phyloP scores from a whole-genome alignment of 306 rosid genomes.

The Prunus mongolica region DNA sequence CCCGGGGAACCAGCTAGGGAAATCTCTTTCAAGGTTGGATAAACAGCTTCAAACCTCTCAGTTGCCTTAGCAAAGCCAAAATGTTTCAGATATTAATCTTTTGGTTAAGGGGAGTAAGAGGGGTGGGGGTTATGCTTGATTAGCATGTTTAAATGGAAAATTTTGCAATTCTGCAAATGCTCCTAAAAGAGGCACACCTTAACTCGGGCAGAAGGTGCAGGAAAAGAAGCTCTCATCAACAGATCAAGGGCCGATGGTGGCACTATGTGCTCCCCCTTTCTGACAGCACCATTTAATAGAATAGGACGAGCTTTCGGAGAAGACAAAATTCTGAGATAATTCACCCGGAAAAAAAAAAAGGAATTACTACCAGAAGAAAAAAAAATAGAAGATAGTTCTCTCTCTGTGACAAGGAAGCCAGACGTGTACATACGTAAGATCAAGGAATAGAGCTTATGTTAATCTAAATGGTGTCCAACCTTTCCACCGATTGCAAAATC shows the following conservation, averaged over 20 bases:
- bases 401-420: constrained; percentile 16
- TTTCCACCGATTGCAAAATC: constrained; percentile 84
- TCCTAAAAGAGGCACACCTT: constrained; percentile 46
- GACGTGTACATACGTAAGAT: not conserved
- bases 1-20: constrained; percentile 82
- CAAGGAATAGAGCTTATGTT: not conserved
- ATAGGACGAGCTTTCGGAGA: constrained; percentile 68
- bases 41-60: constrained; percentile 80
- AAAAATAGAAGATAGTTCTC: constrained; percentile 24
- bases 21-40: constrained; percentile 70
- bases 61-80: constrained; percentile 60
- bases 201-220: constrained; percentile 61
- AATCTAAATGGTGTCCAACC: constrained; percentile 38
- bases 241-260: constrained; percentile 70
- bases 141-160: constrained; percentile 1
- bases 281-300: constrained; percentile 76
- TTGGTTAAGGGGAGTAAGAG: not conserved
- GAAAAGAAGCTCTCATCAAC: constrained; percentile 64
- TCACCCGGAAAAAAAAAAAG: not conserved
- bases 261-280: constrained; percentile 80
- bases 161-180: not conserved
- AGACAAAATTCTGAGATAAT: constrained; percentile 35
- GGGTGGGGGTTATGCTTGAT: not conserved
- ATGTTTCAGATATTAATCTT: not conserved
- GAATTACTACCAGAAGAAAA: not conserved